Base-by-base conservation (phyloP, 306 rosid species). In the Purshia tridentata region DNA sequence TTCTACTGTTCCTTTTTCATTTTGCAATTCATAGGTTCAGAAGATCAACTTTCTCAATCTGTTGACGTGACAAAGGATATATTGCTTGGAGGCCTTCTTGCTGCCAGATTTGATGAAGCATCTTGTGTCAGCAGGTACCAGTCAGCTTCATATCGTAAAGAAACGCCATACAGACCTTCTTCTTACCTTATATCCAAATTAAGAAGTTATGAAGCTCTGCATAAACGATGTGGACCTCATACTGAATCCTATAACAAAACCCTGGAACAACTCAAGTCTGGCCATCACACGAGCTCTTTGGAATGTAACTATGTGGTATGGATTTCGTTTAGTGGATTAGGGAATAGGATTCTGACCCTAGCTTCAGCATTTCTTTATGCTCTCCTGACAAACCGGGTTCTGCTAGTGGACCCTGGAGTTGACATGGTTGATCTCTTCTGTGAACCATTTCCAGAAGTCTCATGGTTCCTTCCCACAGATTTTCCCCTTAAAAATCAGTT, bases 281-380 rank as follows among this genome's bases (percentile, higher is more conserved):
- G 87, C 51, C 76, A 71, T 58, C 70, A 14, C 52, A 46, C 72
- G 0, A 78, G 81, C 20, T 50, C 87, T 47, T 69, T 77, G 3
- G 78, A 70, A 35, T 89, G 96, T 70, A 84, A 82, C 59, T 89
- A 89, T 77, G 82, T 89, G 41, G 90, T 85, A 11, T 89, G 88
- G 92, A 72, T 89, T 80, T 87, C 96, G 57, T 85, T 70, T 54
- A 87, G 96, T 62, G 96, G 96, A 69, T 82, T 89, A 72, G 96
- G 96, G 72, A 89, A 89, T 78, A 87, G 88, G 82, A 85, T 89
- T 46, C 67, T 89, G 57, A 85, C 92, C 72, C 63, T 89, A 62
- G 88, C 83, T 65, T 87, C 96, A 50, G 86, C 88, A 42, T 89
- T 89, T 80, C 88, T 89, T 6, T 89, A 89, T 57, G 91, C 96